These are phyloP conservation scores for Globisporangium recalcitrans DNA, from an alignment of 352 stramenopile species.

Conservation along the genomic window DNA sequence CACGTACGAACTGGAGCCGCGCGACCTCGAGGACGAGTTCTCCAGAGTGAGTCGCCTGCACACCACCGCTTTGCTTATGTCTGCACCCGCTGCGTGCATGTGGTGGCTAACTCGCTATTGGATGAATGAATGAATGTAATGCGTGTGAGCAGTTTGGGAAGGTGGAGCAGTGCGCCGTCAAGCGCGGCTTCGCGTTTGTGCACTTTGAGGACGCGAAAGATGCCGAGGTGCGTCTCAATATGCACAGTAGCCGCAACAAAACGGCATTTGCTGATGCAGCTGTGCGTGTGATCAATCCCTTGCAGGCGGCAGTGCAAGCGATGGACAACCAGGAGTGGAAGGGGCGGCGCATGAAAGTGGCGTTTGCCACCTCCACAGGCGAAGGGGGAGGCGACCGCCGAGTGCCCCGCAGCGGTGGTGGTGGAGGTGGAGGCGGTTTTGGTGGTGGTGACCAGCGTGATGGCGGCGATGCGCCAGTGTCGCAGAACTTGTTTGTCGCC, in stretches of 20 bases:
- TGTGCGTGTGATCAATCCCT: background rate
- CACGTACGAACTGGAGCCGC: slow-evolving; percentile 40
- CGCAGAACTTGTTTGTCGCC: slow-evolving; percentile 51
- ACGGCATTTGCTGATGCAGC: background rate
- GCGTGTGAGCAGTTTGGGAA: slow-evolving; percentile 28
- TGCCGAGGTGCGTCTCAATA: slow-evolving; percentile 25
- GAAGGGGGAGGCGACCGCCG: background rate
- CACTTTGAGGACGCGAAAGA: slow-evolving; percentile 40
- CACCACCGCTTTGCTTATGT: background rate
- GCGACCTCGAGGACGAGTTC: slow-evolving; percentile 45
- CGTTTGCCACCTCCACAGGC: slow-evolving; percentile 28
- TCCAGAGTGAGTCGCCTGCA: slow-evolving; percentile 23
- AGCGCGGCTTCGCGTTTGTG: slow-evolving; percentile 57
- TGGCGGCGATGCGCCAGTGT: slow-evolving; percentile 14
- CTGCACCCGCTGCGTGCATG: too few relatives aligned
- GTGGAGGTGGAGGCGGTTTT: background rate
- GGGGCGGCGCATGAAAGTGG: slow-evolving; percentile 39
- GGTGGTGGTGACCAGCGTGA: background rate
- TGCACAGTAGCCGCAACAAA: background rate
- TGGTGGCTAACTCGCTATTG: too few relatives aligned
- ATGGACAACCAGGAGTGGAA: slow-evolving; percentile 49
- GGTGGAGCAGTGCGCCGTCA: slow-evolving; percentile 43
- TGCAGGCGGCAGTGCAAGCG: slow-evolving; percentile 29
- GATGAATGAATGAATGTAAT: background rate
- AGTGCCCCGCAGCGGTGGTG: background rate